These are phyloP conservation scores for Tagetes patula DNA, from an alignment of 129 eudicot species.

Conservation along the genomic window DNA sequence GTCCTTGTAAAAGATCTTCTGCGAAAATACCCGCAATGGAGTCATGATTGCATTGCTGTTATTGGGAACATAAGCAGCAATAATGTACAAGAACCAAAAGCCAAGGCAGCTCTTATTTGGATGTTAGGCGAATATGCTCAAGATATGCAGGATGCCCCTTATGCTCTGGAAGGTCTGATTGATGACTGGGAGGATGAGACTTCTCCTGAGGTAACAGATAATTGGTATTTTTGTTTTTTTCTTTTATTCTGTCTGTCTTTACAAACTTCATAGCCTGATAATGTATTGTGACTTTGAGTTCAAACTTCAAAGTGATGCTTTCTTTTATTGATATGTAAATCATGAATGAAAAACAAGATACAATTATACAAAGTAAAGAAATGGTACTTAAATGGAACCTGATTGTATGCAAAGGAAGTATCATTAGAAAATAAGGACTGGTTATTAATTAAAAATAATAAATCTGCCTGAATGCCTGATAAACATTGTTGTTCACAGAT, in stretches of 20 bases:
- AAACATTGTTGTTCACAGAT: neutral
- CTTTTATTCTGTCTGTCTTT: neutral
- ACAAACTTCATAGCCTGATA: neutral
- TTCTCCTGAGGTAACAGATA: slow-evolving; percentile 73
- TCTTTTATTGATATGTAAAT: neutral
- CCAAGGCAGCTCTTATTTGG: slow-evolving; percentile 98
- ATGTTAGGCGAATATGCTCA: slow-evolving; percentile 98
- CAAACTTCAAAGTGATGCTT: neutral
- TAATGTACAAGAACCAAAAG: slow-evolving; percentile 94
- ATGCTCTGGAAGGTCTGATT: slow-evolving; percentile 71
- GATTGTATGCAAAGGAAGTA: neutral
- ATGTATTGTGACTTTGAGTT: neutral
- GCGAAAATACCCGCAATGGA: slow-evolving; percentile 98
- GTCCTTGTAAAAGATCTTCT: slow-evolving; percentile 97
- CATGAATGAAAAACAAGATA: neutral
- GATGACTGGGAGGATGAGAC: slow-evolving; percentile 95
- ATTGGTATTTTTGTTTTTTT: slow-evolving; percentile 3
- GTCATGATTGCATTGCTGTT: slow-evolving; percentile 97
- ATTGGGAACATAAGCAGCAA: slow-evolving; percentile 97
- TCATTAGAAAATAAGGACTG: neutral
- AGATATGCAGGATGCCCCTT: slow-evolving; percentile 98
- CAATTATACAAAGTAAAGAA: neutral
- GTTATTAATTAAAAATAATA: neutral
- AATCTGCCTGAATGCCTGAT: neutral
- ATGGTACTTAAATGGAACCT: slow-evolving; percentile 1